Base-by-base conservation (phyloP, 2,329 filamentous ascomycete species). In the Nigrograna mackinnonii region DNA sequence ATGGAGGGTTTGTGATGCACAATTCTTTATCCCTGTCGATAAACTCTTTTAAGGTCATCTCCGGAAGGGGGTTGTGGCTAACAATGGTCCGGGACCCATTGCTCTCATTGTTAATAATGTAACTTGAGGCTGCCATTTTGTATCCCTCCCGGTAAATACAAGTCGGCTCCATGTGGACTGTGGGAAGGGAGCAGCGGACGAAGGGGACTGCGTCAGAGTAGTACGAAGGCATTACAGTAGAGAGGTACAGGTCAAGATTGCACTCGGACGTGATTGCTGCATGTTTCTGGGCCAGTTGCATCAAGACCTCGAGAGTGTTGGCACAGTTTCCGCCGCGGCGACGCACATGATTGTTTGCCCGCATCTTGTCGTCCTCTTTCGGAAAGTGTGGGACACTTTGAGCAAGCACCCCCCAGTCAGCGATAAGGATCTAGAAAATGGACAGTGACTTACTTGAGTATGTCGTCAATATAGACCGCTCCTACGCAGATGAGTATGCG, bases 301-400 rank as follows among this genome's bases (percentile, higher is more conserved):
- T 76, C 19, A 91, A 70, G 6, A 91, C 86, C 60, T 89, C 79
- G 22, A 89, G 77, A 3, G 81, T 80, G 62, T 91, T 91, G 18
- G 83, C 79, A 49, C 84, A 83, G 64, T 91, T 91, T 22, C 87
- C 87, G 39, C 87, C 87, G 19, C 86, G 79, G 21, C 86, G 80
- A 32, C 77, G 76, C 24, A 72, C 68, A 41, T 86, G 62, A 18
- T 60, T 73, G 2, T 79, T 79, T 14, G 87, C 86, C 22, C 86
- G 83, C 30, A 88, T 73, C 66, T 91, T 91, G 35, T 82, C 78
- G 70, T 91, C 87, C 69, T 91, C 86, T 5, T 68, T 66, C 1
- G 86, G 86, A 60, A 82, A 89, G 57, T 81, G 70, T 3, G 84
- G 80, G 22, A 88, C 78, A 48, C 83, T 87, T 60, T 12, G 9